phyloP scores from a whole-genome alignment of 208 protist genomes.

The Leishmania tropica region DNA sequence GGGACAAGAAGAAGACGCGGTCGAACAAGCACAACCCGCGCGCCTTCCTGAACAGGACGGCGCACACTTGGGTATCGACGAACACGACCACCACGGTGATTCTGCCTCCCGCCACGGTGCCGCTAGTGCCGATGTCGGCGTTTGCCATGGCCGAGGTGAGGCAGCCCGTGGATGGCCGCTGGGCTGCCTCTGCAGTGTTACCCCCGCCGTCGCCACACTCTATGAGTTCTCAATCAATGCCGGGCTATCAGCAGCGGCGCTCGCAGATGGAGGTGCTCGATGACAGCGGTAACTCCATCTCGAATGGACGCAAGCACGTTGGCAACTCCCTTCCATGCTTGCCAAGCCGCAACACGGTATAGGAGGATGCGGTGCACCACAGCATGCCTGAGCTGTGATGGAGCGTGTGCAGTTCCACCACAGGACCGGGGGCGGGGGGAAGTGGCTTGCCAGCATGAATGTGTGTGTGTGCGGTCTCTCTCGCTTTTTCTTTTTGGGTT shows the following conservation, averaged over 20 bases:
- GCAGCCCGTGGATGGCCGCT: background rate
- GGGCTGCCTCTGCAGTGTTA: background rate
- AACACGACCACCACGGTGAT: constrained; percentile 57
- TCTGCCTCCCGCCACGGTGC: constrained; percentile 43
- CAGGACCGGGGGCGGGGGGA: background rate
- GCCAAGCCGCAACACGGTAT: constrained; percentile 5
- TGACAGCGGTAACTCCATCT: constrained; percentile 9
- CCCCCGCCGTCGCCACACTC: constrained; percentile 13
- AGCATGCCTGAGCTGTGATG: constrained; percentile 20
- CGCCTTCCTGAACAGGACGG: constrained; percentile 44
- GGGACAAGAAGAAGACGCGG: constrained; percentile 5
- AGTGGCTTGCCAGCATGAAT: background rate
- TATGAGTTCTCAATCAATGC: constrained; percentile 1
- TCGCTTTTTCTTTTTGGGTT: background rate
- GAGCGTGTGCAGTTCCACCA: background rate
- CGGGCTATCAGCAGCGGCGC: constrained; percentile 10
- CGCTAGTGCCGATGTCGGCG: constrained; percentile 13
- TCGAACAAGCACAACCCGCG: constrained; percentile 14
- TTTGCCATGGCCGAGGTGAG: constrained; percentile 13
- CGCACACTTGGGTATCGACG: constrained; percentile 54
- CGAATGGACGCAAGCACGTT: background rate
- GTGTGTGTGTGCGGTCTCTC: background rate
- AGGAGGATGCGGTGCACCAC: background rate
- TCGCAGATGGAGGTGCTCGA: constrained; percentile 32
- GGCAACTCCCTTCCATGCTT: constrained; percentile 12